Evolutionary conservation across 2,329 filamentous ascomycete genomes (phyloP).

Genomic region (Hypocrella siamensis): DNA sequence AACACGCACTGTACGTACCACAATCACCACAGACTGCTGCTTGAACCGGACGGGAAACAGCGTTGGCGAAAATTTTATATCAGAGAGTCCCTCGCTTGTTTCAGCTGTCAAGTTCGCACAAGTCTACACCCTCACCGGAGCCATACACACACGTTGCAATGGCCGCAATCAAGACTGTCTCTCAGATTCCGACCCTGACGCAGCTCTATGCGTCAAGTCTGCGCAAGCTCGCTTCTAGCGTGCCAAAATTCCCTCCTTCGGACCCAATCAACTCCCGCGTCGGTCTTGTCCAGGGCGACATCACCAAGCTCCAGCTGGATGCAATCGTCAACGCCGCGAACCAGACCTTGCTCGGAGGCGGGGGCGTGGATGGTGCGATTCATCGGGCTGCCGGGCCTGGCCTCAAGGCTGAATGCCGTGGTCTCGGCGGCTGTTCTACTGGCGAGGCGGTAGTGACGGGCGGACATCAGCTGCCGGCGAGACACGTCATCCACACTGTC

Average conservation of each 20-base stretch:
- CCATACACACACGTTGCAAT: background rate
- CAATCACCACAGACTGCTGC: no score
- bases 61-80: no score
- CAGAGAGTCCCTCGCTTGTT: no score
- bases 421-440: slow-evolving; percentile 55
- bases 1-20: no score
- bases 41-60: no score
- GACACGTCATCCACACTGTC: slow-evolving; percentile 77
- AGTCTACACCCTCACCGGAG: no score
- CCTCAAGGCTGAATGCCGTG: slow-evolving; percentile 56
- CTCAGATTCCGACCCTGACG: slow-evolving; percentile 46
- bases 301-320: slow-evolving; percentile 63
- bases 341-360: slow-evolving; percentile 59
- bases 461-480: slow-evolving; percentile 60
- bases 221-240: slow-evolving; percentile 7
- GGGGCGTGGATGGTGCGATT: slow-evolving; percentile 83
- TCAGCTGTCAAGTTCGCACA: no score
- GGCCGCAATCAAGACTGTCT: slow-evolving; percentile 17
- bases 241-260: slow-evolving; percentile 19
- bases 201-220: slow-evolving; percentile 44
- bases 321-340: slow-evolving; percentile 94
- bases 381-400: slow-evolving; percentile 62
- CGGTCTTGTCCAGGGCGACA: slow-evolving; percentile 57
- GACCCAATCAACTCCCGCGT: slow-evolving; percentile 52
- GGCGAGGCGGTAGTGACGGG: slow-evolving; percentile 72